Evolutionary conservation across 1,284 basidiomycete genomes (phyloP), one percentile per base, ranked within the genome.

Genomic region (Trametes polyzona): DNA sequence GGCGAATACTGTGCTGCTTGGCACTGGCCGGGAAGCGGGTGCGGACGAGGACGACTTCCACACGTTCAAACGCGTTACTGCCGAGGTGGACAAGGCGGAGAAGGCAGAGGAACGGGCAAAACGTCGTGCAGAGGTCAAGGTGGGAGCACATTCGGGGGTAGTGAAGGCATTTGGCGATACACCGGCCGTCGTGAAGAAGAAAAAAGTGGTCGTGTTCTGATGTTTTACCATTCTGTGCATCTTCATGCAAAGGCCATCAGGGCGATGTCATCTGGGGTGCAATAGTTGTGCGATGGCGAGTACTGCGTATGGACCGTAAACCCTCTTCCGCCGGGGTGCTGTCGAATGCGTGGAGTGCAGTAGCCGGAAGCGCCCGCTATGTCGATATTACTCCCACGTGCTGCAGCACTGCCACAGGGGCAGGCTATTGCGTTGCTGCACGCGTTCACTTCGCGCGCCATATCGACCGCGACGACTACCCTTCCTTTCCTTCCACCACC

Each of bases 41-140:
- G 88, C 94, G 1, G 95, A 96, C 69, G 95, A 97, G 73, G 95
- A 96, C 69, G 94, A 96, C 69, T 96, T 96, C 74, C 94, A 95
- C 72, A 80, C 79, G 6, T 81, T 93, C 68, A 87, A 87, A 65
- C 81, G 92, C 40, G 81, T 77, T 59, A 82, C 78, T 47, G 76
- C 72, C 8, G 82, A 87, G 58, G 76, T 92, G 1, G 85, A 89
- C 40, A 76, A 73, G 39, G 82, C 84, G 35, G 85, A 87, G 65
- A 82, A 78, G 64, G 67, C 67, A 32, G 77, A 79, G 50, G 78
- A 80, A 23, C 81, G 72, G 57, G 58, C 69, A 50, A 80, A 74
- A 67, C 75, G 76, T 50, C 67, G 67, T 60, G 70, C 76, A 0
- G 76, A 78, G 42, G 68, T 83, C 30, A 80, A 75, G 63, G 71